These are phyloP conservation scores for Aspergillus carbonarius DNA, from an alignment of 2,329 filamentous ascomycete species.

Conservation along the genomic window DNA sequence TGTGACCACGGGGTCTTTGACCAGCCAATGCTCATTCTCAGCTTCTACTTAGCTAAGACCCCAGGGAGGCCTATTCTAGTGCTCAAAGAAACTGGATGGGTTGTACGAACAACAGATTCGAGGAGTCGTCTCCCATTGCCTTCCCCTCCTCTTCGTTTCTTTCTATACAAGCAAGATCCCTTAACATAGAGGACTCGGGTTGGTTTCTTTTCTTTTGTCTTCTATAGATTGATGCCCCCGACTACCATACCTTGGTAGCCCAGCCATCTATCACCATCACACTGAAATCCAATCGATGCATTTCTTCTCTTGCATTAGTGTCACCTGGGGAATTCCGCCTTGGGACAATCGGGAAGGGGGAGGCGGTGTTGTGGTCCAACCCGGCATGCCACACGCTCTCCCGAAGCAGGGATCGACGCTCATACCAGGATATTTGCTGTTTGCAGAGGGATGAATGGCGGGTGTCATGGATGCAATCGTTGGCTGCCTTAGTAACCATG, in stretches of 20 bases:
- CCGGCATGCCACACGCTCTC: conserved; percentile 2
- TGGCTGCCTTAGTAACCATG: background rate
- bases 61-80: background rate
- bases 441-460: conserved; percentile 3
- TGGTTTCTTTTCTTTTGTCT: too few species aligned
- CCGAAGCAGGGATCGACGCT: conserved; percentile 5
- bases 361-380: conserved; percentile 1
- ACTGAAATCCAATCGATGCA: background rate
- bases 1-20: background rate
- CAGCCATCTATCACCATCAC: background rate
- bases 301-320: background rate
- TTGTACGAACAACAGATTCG: background rate
- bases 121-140: background rate
- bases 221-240: background rate
- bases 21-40: conserved; percentile 1
- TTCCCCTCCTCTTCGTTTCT: background rate
- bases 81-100: background rate
- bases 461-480: background rate
- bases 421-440: background rate
- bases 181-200: background rate
- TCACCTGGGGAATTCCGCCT: conserved; percentile 1
- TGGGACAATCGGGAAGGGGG: background rate
- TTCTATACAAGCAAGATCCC: background rate
- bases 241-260: background rate
- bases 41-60: background rate